These are phyloP conservation scores for Sanguinoderma infundibulare DNA, from an alignment of 1,284 basidiomycete genomes.

Conservation along the genomic window DNA sequence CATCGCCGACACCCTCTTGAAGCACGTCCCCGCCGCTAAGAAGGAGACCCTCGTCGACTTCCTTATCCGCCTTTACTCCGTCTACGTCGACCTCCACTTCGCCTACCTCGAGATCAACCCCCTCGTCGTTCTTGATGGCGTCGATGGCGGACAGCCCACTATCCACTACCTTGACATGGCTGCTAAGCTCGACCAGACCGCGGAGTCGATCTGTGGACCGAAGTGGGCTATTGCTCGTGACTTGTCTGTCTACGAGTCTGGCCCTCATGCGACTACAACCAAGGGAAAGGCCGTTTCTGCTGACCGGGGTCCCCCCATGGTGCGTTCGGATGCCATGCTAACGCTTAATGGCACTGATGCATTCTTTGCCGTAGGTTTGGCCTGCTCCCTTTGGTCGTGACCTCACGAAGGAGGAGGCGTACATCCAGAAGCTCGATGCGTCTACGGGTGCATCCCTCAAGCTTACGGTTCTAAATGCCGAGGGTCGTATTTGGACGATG, in stretches of 20 bases:
- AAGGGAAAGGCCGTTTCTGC: conserved; percentile 66
- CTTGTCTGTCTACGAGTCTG: conserved; percentile 70
- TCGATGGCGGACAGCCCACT: conserved; percentile 71
- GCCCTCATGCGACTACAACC: conserved; percentile 45
- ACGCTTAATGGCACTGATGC: conserved; percentile 15
- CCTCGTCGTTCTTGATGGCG: conserved; percentile 90
- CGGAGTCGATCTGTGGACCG: conserved; percentile 96
- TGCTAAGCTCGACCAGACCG: conserved; percentile 98
- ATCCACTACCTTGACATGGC: conserved; percentile 99
- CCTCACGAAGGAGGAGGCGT: conserved; percentile 98
- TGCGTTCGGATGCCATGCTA: conserved; percentile 28
- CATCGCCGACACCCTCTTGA: conserved; percentile 79
- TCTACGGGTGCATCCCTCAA: conserved; percentile 99
- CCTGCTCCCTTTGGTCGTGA: conserved; percentile 98
- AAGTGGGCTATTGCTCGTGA: conserved; percentile 99
- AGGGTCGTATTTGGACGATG: conserved; percentile 99
- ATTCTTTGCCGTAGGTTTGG: conserved; percentile 66
- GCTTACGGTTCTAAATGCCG: conserved; percentile 93
- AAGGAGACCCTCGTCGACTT: conserved; percentile 93
- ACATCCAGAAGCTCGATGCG: conserved; percentile 97
- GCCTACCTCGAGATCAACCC: conserved; percentile 99
- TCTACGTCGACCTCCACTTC: conserved; percentile 98
- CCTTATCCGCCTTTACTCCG: conserved; percentile 92
- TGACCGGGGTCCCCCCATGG: conserved; percentile 98
- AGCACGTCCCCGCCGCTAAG: conserved; percentile 80